Evolutionary conservation across 2,329 filamentous ascomycete species (phyloP).

Genomic region (Aureobasidium sp.): DNA sequence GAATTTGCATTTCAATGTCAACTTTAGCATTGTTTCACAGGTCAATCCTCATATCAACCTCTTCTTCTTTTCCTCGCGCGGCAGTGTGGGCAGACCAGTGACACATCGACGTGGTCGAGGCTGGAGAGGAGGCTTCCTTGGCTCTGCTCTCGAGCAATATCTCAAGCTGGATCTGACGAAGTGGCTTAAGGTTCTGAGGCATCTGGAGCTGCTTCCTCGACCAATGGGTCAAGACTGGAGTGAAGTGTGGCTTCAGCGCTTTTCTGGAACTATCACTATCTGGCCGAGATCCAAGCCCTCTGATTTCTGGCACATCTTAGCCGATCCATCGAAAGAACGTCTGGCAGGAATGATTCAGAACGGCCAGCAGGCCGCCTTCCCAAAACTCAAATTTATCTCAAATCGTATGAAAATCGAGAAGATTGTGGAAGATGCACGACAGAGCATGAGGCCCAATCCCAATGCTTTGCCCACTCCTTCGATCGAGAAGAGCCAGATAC

Average conservation of each 20-base stretch:
- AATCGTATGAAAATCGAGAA: slow-evolving; percentile 82
- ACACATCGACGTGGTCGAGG: slow-evolving; percentile 88
- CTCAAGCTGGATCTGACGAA: slow-evolving; percentile 95
- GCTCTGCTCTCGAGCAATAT: slow-evolving; percentile 86
- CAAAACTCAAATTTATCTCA: slow-evolving; percentile 81
- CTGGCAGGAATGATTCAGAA: slow-evolving; percentile 84
- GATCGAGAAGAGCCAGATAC: slow-evolving; percentile 15
- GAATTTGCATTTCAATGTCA: slow-evolving; percentile 97
- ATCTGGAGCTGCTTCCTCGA: slow-evolving; percentile 83
- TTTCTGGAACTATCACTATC: slow-evolving; percentile 89
- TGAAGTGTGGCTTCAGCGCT: slow-evolving; percentile 91
- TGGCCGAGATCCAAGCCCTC: slow-evolving; percentile 76
- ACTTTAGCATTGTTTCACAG: slow-evolving; percentile 80
- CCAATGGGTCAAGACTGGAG: slow-evolving; percentile 94
- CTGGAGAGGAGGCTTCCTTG: slow-evolving; percentile 92
- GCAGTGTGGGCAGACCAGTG: slow-evolving; percentile 84
- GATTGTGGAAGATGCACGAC: slow-evolving; percentile 49
- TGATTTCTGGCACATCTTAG: slow-evolving; percentile 80
- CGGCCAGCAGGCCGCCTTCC: slow-evolving; percentile 81
- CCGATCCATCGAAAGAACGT: slow-evolving; percentile 67
- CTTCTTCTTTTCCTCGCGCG: slow-evolving; percentile 95
- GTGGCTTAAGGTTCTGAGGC: slow-evolving; percentile 90
- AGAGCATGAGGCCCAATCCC: slow-evolving; percentile 28
- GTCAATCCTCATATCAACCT: slow-evolving; percentile 98
- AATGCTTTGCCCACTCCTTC: slow-evolving; percentile 23